Evolutionary conservation across 768 basidiomycete genomes (phyloP), one percentile per base, ranked within the genome.

Genomic region (Lactifluus subvellereus): DNA sequence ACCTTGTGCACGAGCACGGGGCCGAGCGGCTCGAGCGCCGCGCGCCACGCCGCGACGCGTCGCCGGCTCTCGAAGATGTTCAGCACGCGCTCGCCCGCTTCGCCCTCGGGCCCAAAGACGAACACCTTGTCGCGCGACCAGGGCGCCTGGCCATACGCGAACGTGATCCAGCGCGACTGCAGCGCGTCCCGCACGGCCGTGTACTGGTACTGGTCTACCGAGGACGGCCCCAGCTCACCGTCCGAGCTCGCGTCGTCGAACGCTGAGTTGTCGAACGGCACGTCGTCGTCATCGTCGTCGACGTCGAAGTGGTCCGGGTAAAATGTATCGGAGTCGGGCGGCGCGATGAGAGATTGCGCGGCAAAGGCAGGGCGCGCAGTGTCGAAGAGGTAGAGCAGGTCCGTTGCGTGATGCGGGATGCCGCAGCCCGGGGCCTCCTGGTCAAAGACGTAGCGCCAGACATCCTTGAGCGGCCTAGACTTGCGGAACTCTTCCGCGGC

Each of bases 81-180:
- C 59, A 72, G 75, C 14, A 82, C 83, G 52, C 89, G 82, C 72
- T 89, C 88, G 51, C 89, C 89, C 0, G 82, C 83, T 74, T 91
- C 89, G 57, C 89, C 89, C 71, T 91, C 89, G 0, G 89, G 89
- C 4, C 89, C 89, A 67, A 91, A 89, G 20, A 91, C 88, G 71
- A 81, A 90, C 52, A 89, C 81, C 73, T 83, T 87, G 62, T 84
- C 82, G 62, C 80, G 82, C 60, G 75, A 75, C 88, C 89, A 91
- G 8, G 89, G 89, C 4, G 77, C 80, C 71, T 87, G 84, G 6
- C 87, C 88, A 71, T 88, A 72, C 6, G 89, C 88, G 60, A 91
- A 91, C 22, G 84, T 71, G 27, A 91, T 80, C 89, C 89, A 91
- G 47, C 82, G 79, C 65, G 83, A 80, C 71, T 91, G 89, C 54